Conservation (phyloP, 2,329 filamentous ascomycete species). For the Thielaviopsis punctulata region DNA sequence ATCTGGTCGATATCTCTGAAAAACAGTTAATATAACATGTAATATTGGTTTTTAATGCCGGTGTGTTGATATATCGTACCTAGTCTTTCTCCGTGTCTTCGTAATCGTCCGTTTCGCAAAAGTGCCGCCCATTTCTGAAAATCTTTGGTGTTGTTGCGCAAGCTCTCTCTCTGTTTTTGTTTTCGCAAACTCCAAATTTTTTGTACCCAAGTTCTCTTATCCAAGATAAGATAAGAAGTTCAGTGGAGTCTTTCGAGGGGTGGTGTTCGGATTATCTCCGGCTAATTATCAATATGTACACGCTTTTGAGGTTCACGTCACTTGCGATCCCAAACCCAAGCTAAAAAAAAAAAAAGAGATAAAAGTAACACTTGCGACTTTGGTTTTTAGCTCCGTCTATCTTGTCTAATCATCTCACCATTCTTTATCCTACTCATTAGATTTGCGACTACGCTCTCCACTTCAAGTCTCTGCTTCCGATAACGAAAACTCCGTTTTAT, state of each 20-base stretch:
- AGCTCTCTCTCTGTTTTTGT: not conserved
- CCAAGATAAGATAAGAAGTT: constrained; percentile 1
- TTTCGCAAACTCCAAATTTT: not conserved
- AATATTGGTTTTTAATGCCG: not conserved
- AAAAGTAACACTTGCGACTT: not conserved
- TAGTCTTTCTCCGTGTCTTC: constrained; percentile 57
- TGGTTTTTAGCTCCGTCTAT: not conserved
- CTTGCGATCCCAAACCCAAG: not conserved
- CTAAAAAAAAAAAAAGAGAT: not conserved
- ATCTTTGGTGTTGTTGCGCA: not conserved
- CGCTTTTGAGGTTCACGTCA: not conserved
- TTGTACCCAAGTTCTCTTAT: not conserved
- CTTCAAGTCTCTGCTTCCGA: too few relatives aligned
- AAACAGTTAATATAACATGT: not conserved
- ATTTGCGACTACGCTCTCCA: too few relatives aligned
- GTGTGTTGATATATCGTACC: constrained; percentile 29
- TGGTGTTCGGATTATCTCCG: not conserved
- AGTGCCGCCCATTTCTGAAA: constrained; percentile 45
- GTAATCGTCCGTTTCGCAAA: constrained; percentile 47
- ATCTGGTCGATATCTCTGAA: constrained; percentile 83
- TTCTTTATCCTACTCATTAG: not conserved
- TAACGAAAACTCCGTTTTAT: not conserved
- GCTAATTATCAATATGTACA: not conserved
- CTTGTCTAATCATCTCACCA: too few relatives aligned
- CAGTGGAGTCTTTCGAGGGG: too few relatives aligned